Evolutionary conservation across 2,329 filamentous ascomycete species (phyloP).

Genomic region (Meredithiella fracta): DNA sequence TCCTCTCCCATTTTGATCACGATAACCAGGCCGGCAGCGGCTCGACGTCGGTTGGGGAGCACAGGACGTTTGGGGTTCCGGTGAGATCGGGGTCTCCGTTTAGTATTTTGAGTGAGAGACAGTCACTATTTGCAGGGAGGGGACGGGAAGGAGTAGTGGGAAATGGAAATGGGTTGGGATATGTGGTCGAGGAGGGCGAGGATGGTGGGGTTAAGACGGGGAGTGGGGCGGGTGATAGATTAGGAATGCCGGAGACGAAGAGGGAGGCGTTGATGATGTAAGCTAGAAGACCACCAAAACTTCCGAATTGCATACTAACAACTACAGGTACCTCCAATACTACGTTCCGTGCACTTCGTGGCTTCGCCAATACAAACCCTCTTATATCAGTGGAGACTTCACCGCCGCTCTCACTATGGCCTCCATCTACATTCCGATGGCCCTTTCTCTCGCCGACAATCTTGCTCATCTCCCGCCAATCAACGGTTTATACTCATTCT

Average conservation of each 20-base stretch:
- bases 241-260: not conserved
- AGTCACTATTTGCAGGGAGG: slow-evolving; percentile 2
- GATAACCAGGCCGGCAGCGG: not conserved
- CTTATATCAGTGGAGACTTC: slow-evolving; percentile 71
- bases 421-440: slow-evolving; percentile 98
- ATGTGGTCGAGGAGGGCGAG: not conserved
- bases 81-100: slow-evolving; percentile 3
- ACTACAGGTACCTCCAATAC: slow-evolving; percentile 65
- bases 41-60: not conserved
- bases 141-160: not conserved
- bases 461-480: slow-evolving; percentile 85
- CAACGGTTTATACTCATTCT: slow-evolving; percentile 85
- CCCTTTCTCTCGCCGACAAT: slow-evolving; percentile 80
- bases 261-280: slow-evolving; percentile 9
- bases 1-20: not conserved
- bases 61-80: slow-evolving; percentile 1
- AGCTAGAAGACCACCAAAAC: not conserved
- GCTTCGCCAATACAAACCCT: slow-evolving; percentile 72
- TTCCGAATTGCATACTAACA: not conserved
- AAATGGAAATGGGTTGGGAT: not conserved
- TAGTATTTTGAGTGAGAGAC: slow-evolving; percentile 7
- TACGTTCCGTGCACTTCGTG: slow-evolving; percentile 86
- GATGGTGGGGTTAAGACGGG: not conserved
- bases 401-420: slow-evolving; percentile 85
- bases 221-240: not conserved